These are phyloP conservation scores for Fusarium beomiforme DNA, from an alignment of 2,329 filamentous ascomycete species.

Conservation along the genomic window DNA sequence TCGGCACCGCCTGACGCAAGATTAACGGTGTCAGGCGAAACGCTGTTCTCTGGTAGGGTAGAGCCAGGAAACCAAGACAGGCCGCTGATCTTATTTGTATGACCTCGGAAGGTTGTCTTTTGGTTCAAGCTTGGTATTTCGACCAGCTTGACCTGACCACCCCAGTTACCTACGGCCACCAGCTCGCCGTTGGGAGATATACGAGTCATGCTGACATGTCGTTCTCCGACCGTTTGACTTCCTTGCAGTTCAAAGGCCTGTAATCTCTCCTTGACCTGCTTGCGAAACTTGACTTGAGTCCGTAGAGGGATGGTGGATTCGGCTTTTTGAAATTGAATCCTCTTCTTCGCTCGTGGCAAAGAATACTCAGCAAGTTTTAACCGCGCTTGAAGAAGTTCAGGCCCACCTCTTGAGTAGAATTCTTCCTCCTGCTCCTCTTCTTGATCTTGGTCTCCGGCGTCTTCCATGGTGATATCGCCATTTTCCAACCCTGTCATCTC, in stretches of 20 bases:
- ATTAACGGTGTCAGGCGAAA: constrained; percentile 80
- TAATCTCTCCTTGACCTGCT: constrained; percentile 84
- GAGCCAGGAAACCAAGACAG: constrained; percentile 90
- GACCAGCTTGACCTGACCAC: constrained; percentile 86
- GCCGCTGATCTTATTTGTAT: constrained; percentile 89
- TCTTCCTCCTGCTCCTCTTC: constrained; percentile 86
- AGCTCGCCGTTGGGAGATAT: constrained; percentile 87
- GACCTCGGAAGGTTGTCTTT: constrained; percentile 79
- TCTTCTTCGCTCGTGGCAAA: constrained; percentile 80
- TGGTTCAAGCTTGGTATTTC: constrained; percentile 84
- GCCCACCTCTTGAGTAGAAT: constrained; percentile 88
- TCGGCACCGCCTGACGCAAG: constrained; percentile 92
- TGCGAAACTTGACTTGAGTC: constrained; percentile 92
- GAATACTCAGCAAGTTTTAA: constrained; percentile 85
- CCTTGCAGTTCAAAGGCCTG: constrained; percentile 90
- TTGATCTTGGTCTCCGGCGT: constrained; percentile 67
- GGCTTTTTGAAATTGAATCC: constrained; percentile 79
- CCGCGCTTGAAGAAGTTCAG: constrained; percentile 78
- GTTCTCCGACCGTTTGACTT: constrained; percentile 90
- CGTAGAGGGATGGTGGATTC: constrained; percentile 87
- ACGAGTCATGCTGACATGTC: constrained; percentile 90
- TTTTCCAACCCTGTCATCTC: constrained; percentile 67
- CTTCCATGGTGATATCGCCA: constrained; percentile 70
- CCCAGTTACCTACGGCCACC: constrained; percentile 93
- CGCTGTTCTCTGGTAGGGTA: constrained; percentile 74